Conservation (phyloP, 768 basidiomycete species). For the Agrocybe chaxingu region DNA sequence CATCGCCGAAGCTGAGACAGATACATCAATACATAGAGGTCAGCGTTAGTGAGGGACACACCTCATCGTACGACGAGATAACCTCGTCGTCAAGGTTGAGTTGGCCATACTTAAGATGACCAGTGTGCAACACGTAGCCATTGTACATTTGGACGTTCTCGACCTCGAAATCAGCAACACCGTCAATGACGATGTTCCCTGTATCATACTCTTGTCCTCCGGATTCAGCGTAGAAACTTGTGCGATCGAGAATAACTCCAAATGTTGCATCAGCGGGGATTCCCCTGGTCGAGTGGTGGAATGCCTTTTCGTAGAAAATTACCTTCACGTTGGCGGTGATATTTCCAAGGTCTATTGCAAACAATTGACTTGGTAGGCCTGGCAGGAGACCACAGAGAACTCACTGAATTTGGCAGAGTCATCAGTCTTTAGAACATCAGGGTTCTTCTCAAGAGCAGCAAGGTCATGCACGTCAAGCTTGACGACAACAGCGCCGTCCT, state of each 20-base stretch:
- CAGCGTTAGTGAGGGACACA: conserved; percentile 23
- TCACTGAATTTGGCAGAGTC: conserved; percentile 89
- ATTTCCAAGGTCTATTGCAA: conserved; percentile 65
- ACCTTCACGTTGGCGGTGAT: conserved; percentile 73
- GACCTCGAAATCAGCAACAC: conserved; percentile 88
- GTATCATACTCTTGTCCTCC: conserved; percentile 98
- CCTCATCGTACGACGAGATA: conserved; percentile 91
- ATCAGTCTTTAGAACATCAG: conserved; percentile 82
- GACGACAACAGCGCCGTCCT: conserved; percentile 62
- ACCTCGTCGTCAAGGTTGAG: conserved; percentile 79
- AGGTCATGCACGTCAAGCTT: conserved; percentile 97
- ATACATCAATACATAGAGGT: conserved; percentile 1
- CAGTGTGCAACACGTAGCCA: conserved; percentile 94
- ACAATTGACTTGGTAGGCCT: background rate
- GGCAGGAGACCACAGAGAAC: conserved; percentile 19
- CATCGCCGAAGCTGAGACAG: conserved; percentile 74
- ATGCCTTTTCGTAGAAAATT: conserved; percentile 80
- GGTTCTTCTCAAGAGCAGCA: conserved; percentile 77
- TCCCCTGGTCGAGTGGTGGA: conserved; percentile 61
- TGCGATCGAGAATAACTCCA: conserved; percentile 86
- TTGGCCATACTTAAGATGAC: conserved; percentile 84
- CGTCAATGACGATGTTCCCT: conserved; percentile 92
- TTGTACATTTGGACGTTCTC: conserved; percentile 91
- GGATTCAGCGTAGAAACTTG: conserved; percentile 96
- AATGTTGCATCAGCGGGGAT: conserved; percentile 69